Evolutionary conservation across 345 rosid genomes (phyloP), one percentile per base, ranked within the genome.

Genomic region (Dipteronia sinensis): DNA sequence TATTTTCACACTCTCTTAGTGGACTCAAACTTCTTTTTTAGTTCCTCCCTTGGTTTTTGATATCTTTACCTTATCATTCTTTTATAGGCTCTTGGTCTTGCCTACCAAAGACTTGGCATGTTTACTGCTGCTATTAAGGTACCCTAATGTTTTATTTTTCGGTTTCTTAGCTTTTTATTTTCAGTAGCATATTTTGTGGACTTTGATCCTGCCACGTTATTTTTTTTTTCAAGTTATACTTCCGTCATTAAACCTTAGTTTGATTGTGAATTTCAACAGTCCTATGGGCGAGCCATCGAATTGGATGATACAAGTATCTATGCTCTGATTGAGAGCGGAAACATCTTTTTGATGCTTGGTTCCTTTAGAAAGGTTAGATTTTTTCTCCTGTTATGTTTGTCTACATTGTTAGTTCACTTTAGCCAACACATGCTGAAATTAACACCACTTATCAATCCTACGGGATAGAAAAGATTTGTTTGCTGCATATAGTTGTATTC

Each of bases 61-160:
- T 27, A 12, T 19, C 44, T 27, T n/a, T 20, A 42, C 15, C 51
- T 7, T 6, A 22, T 69, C 66, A 42, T 77, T 73, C n/a, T 29
- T 69, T 71, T 84, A 75, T 74, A 96, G 99, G 97, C 98, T 77
- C 89, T 96, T 10, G 99, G 97, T 78, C 86, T 94, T 80, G 94
- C 98, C 42, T 96, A 96, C 88, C 97, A 91, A 79, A 89, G 91
- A 68, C 93, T 94, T 85, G 98, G 97, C 79, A 96, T 92, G 97
- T 88, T 89, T 80, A 92, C 97, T 77, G 99, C 99, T 71, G 97
- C 99, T 70, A 81, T 90, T 77, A 96, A 96, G 97, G 99, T 92
- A 78, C 49, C 20, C 56, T 71, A 29, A 17, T 23, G 7, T 13
- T 34, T 22, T 59, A 9, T 7, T 64, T 27, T 47, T 13, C 5